These are phyloP conservation scores for Sugiyamaella grinbergsii DNA, from an alignment of 1,139 yeast species.

Conservation along the genomic window DNA sequence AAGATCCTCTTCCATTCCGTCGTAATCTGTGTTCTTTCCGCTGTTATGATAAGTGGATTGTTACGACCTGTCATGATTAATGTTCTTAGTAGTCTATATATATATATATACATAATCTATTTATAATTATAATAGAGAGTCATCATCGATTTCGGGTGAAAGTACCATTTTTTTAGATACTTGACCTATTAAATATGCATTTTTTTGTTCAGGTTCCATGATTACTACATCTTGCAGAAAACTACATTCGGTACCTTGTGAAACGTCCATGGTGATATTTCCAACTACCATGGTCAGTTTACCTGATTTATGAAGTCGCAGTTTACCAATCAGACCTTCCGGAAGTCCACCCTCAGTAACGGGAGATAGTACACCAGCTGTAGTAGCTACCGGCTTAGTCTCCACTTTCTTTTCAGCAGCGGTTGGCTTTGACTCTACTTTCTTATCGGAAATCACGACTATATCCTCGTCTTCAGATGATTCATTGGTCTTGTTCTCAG, in stretches of 20 bases:
- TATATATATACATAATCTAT: conserved; percentile 2
- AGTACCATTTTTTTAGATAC: conserved; percentile 59
- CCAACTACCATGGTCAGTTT: conserved; percentile 75
- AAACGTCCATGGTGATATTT: conserved; percentile 64
- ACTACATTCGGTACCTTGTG: conserved; percentile 71
- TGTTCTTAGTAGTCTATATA: too few relatives aligned
- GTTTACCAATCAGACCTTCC: conserved; percentile 66
- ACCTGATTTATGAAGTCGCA: conserved; percentile 81
- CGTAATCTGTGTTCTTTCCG: conserved; percentile 32
- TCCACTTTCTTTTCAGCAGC: conserved; percentile 24
- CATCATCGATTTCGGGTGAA: conserved; percentile 46
- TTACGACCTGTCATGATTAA: not conserved
- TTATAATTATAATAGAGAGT: conserved; percentile 8
- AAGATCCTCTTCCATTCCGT: conserved; percentile 25
- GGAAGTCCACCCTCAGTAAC: conserved; percentile 30
- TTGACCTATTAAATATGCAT: conserved; percentile 62
- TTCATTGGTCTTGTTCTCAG: conserved; percentile 1
- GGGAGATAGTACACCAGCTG: conserved; percentile 16
- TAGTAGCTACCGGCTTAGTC: conserved; percentile 7
- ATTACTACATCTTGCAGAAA: conserved; percentile 75
- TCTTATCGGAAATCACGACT: conserved; percentile 26
- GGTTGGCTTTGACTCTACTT: too few relatives aligned
- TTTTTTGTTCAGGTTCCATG: conserved; percentile 52
- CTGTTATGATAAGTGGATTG: conserved; percentile 31
- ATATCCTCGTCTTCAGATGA: conserved; percentile 25